Evolutionary conservation across 2,329 filamentous ascomycete genomes (phyloP).

Genomic region (Beauveria pseudobassiana): DNA sequence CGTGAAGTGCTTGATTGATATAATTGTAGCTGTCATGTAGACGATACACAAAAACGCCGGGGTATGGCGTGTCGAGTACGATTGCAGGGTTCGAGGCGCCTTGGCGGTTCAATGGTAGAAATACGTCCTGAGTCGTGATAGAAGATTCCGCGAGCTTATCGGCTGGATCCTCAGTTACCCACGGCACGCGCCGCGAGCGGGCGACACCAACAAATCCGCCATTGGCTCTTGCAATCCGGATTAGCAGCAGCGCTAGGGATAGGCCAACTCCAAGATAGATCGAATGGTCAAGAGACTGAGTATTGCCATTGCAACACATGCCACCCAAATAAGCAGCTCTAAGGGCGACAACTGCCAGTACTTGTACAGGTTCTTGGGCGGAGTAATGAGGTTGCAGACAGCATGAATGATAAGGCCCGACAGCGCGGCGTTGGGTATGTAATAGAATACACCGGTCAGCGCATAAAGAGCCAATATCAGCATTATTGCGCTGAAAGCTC

Average conservation of each 20-base stretch:
- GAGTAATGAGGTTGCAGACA: conserved; percentile 67
- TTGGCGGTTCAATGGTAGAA: conserved; percentile 32
- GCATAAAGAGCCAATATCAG: conserved; percentile 73
- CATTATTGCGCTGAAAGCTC: conserved; percentile 68
- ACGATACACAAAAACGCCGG: conserved; percentile 45
- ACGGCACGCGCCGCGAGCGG: conserved; percentile 14
- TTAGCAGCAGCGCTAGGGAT: conserved; percentile 35
- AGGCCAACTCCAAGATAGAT: conserved; percentile 41
- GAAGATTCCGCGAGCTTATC: neutral
- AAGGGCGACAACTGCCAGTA: conserved; percentile 72
- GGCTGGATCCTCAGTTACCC: neutral
- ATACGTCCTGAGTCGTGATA: conserved; percentile 16
- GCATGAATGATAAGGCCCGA: conserved; percentile 78
- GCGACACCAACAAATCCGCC: conserved; percentile 39
- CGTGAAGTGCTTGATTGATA: conserved; percentile 41
- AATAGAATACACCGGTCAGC: conserved; percentile 71
- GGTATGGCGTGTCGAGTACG: conserved; percentile 34
- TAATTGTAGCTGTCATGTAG: conserved; percentile 47
- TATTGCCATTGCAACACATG: conserved; percentile 55
- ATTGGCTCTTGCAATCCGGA: conserved; percentile 38
- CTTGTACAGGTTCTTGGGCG: conserved; percentile 65
- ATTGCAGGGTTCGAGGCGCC: conserved; percentile 40
- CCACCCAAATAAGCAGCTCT: conserved; percentile 68
- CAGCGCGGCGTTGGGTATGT: conserved; percentile 65
- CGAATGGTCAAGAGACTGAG: conserved; percentile 43